These are phyloP conservation scores for Leccinum arenicola DNA, from an alignment of 768 basidiomycete species.

Conservation along the genomic window DNA sequence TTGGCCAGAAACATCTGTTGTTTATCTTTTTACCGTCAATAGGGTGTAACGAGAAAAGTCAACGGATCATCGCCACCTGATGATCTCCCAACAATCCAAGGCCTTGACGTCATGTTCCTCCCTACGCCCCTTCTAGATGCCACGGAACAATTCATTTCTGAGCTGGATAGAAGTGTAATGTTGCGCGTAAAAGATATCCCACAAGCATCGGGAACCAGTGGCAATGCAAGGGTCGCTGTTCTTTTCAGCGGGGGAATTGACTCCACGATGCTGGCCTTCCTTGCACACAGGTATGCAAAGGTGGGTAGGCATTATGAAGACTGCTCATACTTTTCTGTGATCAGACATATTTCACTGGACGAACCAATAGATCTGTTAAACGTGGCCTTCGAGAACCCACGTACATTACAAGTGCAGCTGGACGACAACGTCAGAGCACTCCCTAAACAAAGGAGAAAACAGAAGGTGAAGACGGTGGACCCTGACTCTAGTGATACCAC, in stretches of 20 bases:
- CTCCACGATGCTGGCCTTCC: constrained; percentile 76
- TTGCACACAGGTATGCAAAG: constrained; percentile 65
- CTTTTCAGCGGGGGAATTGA: constrained; percentile 98
- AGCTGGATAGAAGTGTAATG: constrained; percentile 65
- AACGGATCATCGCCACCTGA: constrained; percentile 48
- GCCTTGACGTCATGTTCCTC: constrained; percentile 28
- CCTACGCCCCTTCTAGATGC: constrained; percentile 29
- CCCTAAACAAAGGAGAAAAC: constrained; percentile 44
- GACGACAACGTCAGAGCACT: constrained; percentile 45
- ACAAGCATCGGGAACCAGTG: constrained; percentile 31
- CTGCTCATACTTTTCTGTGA: constrained; percentile 1
- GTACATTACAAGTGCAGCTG: constrained; percentile 54
- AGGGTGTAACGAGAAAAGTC: constrained; percentile 48
- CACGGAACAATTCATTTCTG: constrained; percentile 49
- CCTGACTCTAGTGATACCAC: not conserved
- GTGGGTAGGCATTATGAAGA: not conserved
- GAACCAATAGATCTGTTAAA: constrained; percentile 93
- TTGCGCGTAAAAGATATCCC: constrained; percentile 72
- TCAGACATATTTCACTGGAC: constrained; percentile 64
- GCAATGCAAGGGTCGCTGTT: constrained; percentile 66
- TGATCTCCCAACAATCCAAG: constrained; percentile 32
- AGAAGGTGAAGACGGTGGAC: constrained; percentile 12
- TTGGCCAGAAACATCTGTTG: not conserved
- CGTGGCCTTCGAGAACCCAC: constrained; percentile 95
- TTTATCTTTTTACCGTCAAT: constrained; percentile 1